A percentile compares a stretch with the other conserved stretches of the same genome.
Evolutionary conservation across 495 filamentous ascomycete genomes (phyloP).

Genomic region (Bryoglossum gracile): DNA sequence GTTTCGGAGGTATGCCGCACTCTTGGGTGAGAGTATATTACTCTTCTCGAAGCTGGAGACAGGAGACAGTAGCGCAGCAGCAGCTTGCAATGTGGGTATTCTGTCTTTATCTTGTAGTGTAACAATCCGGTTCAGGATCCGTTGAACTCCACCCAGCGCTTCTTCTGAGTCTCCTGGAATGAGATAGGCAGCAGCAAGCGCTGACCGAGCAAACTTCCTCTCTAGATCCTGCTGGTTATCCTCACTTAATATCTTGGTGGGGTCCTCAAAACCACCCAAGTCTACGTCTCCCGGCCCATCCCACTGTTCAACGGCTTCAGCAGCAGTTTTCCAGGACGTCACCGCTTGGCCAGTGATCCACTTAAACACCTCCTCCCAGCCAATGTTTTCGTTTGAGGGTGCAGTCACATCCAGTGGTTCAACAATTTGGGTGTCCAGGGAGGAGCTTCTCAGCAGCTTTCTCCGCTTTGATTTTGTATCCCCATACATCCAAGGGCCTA

Average conservation of each 20-base stretch:
- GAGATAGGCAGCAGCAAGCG: constrained; percentile 65
- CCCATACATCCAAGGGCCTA: constrained; percentile 80
- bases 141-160: constrained; percentile 53
- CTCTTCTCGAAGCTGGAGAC: constrained; percentile 28
- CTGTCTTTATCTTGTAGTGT: constrained; percentile 53
- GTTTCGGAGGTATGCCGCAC: constrained; percentile 41
- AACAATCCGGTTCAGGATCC: constrained; percentile 53
- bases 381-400: constrained; percentile 33
- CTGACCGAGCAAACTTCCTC: constrained; percentile 61
- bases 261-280: constrained; percentile 58
- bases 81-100: constrained; percentile 36
- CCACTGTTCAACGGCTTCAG: constrained; percentile 65
- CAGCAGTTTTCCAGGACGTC: constrained; percentile 49
- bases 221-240: constrained; percentile 48
- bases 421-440: constrained; percentile 6
- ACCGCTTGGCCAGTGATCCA: constrained; percentile 60
- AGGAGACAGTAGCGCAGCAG: constrained; percentile 36
- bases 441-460: constrained; percentile 17
- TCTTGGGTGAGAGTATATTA: constrained; percentile 31
- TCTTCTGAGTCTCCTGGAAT: constrained; percentile 51
- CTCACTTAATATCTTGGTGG: constrained; percentile 39
- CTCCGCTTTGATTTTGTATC: constrained; percentile 52
- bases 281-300: constrained; percentile 75
- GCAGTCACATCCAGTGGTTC: constrained; percentile 9
- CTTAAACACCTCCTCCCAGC: constrained; percentile 73